A percentile compares a stretch with the other conserved stretches of the same genome.
Conservation (phyloP, 306 rosid species). For the Gleditsia sinensis region DNA sequence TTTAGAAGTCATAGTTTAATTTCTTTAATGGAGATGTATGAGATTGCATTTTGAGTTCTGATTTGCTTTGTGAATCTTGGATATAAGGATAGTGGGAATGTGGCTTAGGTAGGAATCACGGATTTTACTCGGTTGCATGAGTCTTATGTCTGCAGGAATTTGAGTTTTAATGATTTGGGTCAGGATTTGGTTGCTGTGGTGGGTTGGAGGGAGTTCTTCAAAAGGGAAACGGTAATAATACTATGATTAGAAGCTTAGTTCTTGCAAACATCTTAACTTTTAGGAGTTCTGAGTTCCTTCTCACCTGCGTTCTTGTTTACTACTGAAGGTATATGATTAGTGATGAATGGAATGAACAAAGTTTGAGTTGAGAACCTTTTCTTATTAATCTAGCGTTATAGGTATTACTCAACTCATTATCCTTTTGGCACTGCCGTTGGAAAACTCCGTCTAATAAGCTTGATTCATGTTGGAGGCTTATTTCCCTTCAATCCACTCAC, state of each 20-base stretch:
- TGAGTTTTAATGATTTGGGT: constrained; percentile 13
- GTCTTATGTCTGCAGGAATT: constrained; percentile 29
- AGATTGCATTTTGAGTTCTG: not conserved
- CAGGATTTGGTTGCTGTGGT: constrained; percentile 17
- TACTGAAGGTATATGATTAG: too few relatives aligned
- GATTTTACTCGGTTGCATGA: constrained; percentile 8
- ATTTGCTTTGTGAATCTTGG: constrained; percentile 2
- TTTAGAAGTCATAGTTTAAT: too few relatives aligned
- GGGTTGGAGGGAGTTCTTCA: not conserved
- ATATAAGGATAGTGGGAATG: not conserved
- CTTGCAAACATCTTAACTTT: not conserved
- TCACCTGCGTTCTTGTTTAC: constrained; percentile 8
- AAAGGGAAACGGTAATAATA: not conserved
- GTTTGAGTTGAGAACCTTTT: too few relatives aligned
- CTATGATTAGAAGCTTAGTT: not conserved
- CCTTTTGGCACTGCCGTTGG: too few relatives aligned
- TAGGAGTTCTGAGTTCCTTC: constrained; percentile 1
- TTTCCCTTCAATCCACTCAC: not conserved
- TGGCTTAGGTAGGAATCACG: not conserved
- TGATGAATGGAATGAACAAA: too few relatives aligned
- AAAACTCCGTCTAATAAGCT: too few relatives aligned
- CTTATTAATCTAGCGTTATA: too few relatives aligned
- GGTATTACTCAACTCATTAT: not conserved
- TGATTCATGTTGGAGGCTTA: too few relatives aligned
- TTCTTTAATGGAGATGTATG: not conserved